Conservation (phyloP, 768 basidiomycete species). For the Leccinum broughii region DNA sequence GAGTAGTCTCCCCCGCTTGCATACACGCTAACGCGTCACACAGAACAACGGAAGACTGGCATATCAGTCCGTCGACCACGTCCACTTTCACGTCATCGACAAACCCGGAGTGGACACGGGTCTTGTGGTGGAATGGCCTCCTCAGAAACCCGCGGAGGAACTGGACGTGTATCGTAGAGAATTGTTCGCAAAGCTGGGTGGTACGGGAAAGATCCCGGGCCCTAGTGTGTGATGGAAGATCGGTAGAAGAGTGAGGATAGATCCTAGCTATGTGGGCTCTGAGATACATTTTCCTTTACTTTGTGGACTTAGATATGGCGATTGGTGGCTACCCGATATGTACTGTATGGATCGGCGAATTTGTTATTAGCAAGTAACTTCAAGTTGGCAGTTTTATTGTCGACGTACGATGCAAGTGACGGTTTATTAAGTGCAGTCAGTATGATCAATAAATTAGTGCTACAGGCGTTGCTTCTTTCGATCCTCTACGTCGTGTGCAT, state of each 20-base stretch:
- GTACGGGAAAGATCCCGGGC: neutral
- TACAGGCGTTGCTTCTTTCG: too few relatives aligned
- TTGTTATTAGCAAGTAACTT: neutral
- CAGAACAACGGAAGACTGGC: constrained; percentile 70
- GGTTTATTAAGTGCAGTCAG: neutral
- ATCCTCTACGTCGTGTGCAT: constrained; percentile 1
- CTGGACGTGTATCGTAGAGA: constrained; percentile 6
- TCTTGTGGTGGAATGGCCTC: constrained; percentile 70
- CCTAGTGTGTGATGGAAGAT: neutral
- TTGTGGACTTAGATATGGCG: neutral
- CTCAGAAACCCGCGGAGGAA: constrained; percentile 12
- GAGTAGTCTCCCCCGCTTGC: neutral
- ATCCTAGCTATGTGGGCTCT: neutral
- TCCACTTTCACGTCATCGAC: constrained; percentile 92
- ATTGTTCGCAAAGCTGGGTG: constrained; percentile 5
- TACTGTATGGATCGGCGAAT: neutral
- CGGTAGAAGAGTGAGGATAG: neutral
- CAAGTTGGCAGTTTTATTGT: too few relatives aligned
- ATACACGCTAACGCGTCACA: neutral
- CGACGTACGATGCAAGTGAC: too few relatives aligned
- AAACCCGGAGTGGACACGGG: constrained; percentile 76
- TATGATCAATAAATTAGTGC: neutral
- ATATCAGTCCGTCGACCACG: constrained; percentile 75
- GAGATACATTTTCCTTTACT: neutral
- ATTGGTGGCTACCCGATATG: neutral